Conservation (phyloP, 1,139 yeast genomes). For the Arxiozyma heterogenica region DNA sequence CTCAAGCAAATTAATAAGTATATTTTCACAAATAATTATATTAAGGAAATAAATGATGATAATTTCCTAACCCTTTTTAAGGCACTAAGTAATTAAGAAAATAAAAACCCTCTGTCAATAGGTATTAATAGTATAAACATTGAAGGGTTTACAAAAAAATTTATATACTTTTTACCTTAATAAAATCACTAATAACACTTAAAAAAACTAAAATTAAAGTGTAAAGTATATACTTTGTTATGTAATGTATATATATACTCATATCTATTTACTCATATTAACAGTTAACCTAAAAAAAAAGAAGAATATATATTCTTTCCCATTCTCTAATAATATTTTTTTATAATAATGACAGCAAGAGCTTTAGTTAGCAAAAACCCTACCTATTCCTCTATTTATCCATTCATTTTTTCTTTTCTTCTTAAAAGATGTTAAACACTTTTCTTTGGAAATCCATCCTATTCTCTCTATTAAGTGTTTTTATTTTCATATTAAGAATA, state of each 20-base stretch:
- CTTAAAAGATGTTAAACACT: neutral
- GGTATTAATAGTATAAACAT: too few relatives aligned
- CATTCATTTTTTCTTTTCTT: neutral
- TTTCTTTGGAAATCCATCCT: neutral
- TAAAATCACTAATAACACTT: too few relatives aligned
- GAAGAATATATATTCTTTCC: neutral
- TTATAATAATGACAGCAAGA: neutral
- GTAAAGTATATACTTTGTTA: too few relatives aligned
- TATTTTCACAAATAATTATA: neutral
- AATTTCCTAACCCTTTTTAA: neutral
- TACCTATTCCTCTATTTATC: too few relatives aligned
- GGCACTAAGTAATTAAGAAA: too few relatives aligned
- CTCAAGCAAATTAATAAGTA: too few relatives aligned
- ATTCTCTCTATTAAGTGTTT: neutral
- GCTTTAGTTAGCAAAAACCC: neutral
- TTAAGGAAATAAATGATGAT: neutral
- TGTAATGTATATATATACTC: neutral
- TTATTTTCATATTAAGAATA: constrained; percentile 11
- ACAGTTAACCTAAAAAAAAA: too few relatives aligned
- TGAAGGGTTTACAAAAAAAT: neutral
- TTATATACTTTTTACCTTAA: neutral
- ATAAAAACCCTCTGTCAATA: neutral
- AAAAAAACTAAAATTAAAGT: too few relatives aligned
- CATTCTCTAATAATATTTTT: too few relatives aligned
- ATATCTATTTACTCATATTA: too few relatives aligned